Conservation (phyloP, 1,284 basidiomycete species). For the Ceratobasidium sp. region DNA sequence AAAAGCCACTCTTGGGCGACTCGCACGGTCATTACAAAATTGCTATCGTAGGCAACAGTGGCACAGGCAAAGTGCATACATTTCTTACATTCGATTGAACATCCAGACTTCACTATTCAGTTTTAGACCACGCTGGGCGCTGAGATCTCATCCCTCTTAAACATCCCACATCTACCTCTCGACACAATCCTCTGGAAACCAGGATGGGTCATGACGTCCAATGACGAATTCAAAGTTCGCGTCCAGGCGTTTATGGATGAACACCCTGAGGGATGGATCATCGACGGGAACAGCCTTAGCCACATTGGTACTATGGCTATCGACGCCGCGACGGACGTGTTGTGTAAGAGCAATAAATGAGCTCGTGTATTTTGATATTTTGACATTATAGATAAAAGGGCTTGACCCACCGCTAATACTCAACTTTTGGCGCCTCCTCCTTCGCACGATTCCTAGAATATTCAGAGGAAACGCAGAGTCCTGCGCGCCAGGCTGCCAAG, state of each 20-base stretch:
- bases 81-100: not conserved
- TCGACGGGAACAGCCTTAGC: slow-evolving; percentile 26
- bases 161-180: slow-evolving; percentile 12
- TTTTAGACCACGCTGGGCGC: not conserved
- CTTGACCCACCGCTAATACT: slow-evolving; percentile 38
- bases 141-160: slow-evolving; percentile 3
- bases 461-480: not conserved
- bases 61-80: slow-evolving; percentile 23
- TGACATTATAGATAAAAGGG: slow-evolving; percentile 7
- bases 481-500: slow-evolving; percentile 32
- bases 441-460: slow-evolving; percentile 17
- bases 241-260: slow-evolving; percentile 10
- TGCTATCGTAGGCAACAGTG: slow-evolving; percentile 38
- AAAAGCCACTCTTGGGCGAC: slow-evolving; percentile 10
- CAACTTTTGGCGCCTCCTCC: slow-evolving; percentile 25
- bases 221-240: slow-evolving; percentile 6
- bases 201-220: slow-evolving; percentile 34
- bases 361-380: not conserved
- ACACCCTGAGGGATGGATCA: slow-evolving; percentile 22
- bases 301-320: slow-evolving; percentile 18
- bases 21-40: slow-evolving; percentile 29
- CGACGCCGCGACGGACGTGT: slow-evolving; percentile 25
- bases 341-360: not conserved
- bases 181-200: slow-evolving; percentile 27
- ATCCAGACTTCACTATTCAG: not conserved